Conservation (phyloP, 73 alveolate genomes). For the Breviolum minutum region DNA sequence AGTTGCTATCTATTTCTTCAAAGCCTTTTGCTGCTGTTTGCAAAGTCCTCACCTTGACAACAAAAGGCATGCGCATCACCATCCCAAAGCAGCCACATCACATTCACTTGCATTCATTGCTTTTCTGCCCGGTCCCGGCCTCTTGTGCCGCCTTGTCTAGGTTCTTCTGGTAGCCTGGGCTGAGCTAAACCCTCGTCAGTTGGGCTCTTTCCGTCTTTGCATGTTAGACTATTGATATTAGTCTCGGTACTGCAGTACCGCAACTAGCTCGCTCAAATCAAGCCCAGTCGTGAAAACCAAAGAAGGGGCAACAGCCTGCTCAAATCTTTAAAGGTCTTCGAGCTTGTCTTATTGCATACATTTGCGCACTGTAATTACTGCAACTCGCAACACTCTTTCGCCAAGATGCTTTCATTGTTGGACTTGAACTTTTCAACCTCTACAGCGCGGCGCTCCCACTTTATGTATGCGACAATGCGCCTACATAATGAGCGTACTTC, state of each 20-base stretch:
- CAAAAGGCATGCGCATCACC: too few relatives aligned
- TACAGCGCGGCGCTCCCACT: too few relatives aligned
- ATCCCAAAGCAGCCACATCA: too few relatives aligned
- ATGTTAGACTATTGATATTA: too few relatives aligned
- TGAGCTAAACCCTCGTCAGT: too few relatives aligned
- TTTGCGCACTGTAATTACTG: background rate
- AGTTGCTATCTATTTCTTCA: constrained; percentile 58
- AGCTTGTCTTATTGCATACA: background rate
- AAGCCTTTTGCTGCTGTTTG: constrained; percentile 78
- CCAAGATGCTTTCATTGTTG: constrained; percentile 61
- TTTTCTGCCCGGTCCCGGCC: constrained; percentile 10
- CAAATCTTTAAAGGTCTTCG: background rate
- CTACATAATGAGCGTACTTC: too few relatives aligned
- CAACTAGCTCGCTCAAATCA: too few relatives aligned
- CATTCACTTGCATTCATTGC: too few relatives aligned
- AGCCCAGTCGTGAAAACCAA: background rate
- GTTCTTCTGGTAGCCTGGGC: constrained; percentile 56
- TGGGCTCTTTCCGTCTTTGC: background rate
- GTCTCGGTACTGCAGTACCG: too few relatives aligned
- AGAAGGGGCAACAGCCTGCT: background rate
- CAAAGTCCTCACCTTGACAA: constrained; percentile 31
- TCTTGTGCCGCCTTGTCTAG: constrained; percentile 64
- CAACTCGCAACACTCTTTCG: background rate
- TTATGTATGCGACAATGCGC: too few relatives aligned
- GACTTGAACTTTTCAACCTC: constrained; percentile 75